Evolutionary conservation across 1,139 yeast species (phyloP), one percentile per base, ranked within the genome.

Genomic region (Sugiyamaella sp.): DNA sequence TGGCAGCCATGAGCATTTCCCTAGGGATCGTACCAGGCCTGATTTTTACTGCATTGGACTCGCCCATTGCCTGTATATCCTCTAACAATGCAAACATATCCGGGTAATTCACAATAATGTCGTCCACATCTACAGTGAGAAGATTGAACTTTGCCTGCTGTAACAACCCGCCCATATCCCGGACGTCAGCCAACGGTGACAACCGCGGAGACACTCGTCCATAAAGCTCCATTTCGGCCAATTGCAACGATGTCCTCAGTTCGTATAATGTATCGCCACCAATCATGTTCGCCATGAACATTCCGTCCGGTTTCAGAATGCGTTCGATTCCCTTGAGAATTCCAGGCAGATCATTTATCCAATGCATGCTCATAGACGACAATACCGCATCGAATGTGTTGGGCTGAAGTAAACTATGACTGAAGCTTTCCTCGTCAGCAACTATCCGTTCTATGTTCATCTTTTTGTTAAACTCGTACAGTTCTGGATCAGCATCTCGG

Each of bases 261-360:
- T 89, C 96, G 64, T 82, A 89, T 24, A 89, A 72, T 0, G 95
- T 85, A 67, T 89, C 96, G 4, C 93, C 95, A 5, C 95, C 95
- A 63, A 87, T 80, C 76, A 89, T 79, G n/a, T 90, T 80, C 1
- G 87, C 95, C 79, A 89, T 78, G 62, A 89, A 86, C 67, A 89
- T 75, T 1, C 96, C 95, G 66, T 89, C 96, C 0, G 95, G 95
- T 56, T 82, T 82, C 45, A 89, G 72, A 19, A 86, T 77, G n/a
- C 73, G 67, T 64, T 84, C 82, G 58, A 88, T 78, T 56, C 81
- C 77, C 20, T 73, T 68, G 51, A 88, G 75, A 1, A 82, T 79
- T 1, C 77, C 75, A 0, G 96, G 96, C 22, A 89, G 75, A 62
- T 89, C 93, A 64, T 89, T 89, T 53, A 88, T 83, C 96, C 96